phyloP scores from a whole-genome alignment of 2,329 filamentous ascomycete species.

The Pseudogymnoascus sp. region DNA sequence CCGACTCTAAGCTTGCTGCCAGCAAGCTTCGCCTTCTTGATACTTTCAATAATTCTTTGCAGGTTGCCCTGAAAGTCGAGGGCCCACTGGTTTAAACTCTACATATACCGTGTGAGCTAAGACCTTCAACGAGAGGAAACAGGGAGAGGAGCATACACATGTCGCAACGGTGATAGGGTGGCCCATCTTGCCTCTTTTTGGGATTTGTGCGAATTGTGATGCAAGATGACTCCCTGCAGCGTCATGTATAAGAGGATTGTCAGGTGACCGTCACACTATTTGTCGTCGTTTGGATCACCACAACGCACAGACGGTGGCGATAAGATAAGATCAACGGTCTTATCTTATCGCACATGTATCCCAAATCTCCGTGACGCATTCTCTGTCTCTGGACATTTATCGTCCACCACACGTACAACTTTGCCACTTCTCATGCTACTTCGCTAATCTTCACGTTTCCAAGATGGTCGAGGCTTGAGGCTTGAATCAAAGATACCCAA shows the following conservation, averaged over 20 bases:
- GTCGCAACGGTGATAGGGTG: not conserved
- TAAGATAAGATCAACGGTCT: not conserved
- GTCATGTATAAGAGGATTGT: no score
- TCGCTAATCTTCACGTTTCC: not conserved
- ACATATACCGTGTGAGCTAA: not conserved
- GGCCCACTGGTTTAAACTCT: slow-evolving; percentile 34
- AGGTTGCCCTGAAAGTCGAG: slow-evolving; percentile 53
- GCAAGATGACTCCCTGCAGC: not conserved
- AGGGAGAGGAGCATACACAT: not conserved
- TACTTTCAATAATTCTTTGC: slow-evolving; percentile 49
- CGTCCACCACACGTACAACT: not conserved
- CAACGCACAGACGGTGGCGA: not conserved
- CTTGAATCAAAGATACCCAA: not conserved
- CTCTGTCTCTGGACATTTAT: not conserved
- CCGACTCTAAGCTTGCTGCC: slow-evolving; percentile 49
- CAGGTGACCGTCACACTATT: no score
- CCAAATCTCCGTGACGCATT: not conserved
- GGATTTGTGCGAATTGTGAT: not conserved
- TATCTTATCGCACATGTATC: not conserved
- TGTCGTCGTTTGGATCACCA: not conserved
- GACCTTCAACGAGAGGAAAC: not conserved
- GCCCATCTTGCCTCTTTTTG: not conserved
- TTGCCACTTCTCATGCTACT: not conserved
- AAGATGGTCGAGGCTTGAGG: not conserved
- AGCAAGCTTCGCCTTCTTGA: slow-evolving; percentile 43